phyloP scores from a whole-genome alignment of 768 basidiomycete genomes.

The Trametopsis cervina region DNA sequence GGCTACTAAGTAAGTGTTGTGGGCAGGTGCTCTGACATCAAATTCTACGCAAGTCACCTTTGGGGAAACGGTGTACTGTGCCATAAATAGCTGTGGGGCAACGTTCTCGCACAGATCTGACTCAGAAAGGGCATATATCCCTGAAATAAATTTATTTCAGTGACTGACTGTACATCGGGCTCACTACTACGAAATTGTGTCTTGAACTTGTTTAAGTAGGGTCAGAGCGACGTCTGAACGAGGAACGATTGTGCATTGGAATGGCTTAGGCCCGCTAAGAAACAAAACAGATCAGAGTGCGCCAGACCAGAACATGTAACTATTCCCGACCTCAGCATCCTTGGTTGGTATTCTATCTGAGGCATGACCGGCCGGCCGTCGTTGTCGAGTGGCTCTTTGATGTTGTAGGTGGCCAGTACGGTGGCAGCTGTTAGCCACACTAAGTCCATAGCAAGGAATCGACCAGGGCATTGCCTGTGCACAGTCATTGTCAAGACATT shows the following conservation, averaged over 20 bases:
- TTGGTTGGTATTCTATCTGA: background rate
- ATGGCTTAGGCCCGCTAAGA: constrained; percentile 18
- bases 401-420: constrained; percentile 15
- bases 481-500: too few species aligned
- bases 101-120: background rate
- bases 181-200: too few species aligned
- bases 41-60: too few species aligned
- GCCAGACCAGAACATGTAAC: background rate
- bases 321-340: too few species aligned
- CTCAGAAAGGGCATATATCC: background rate
- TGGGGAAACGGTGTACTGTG: too few species aligned
- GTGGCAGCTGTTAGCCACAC: constrained; percentile 14
- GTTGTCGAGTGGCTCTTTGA: constrained; percentile 10
- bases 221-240: constrained; percentile 21
- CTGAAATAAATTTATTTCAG: background rate
- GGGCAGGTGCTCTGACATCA: too few species aligned
- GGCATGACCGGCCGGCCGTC: constrained; percentile 2
- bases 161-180: too few species aligned
- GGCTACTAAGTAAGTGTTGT: too few species aligned
- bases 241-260: constrained; percentile 17
- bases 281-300: background rate
- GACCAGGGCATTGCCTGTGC: constrained; percentile 17
- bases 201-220: constrained; percentile 26
- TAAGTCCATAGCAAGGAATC: constrained; percentile 11
- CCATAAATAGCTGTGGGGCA: too few species aligned